Evolutionary conservation across 257 asterid genomes (phyloP), one percentile per base, ranked within the genome.

Genomic region (Lantana camara): DNA sequence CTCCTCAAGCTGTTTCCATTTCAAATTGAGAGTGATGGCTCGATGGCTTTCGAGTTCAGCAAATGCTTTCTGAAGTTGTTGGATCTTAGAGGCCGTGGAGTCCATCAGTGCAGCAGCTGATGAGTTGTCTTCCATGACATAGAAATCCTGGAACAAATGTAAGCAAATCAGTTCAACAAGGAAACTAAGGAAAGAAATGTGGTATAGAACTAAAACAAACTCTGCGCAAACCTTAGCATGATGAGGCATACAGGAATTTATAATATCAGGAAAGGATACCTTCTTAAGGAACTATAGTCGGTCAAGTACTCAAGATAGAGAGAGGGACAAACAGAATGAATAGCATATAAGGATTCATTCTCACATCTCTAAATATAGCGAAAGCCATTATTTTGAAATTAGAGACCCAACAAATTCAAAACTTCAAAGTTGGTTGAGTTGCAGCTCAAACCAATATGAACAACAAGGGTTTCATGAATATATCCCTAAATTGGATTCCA

Each of bases 1-100:
- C 76, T 93, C 98, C 71, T 93, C 98, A 30, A 93, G 93, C 75
- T 93, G 98, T 64, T 90, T 79, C 97, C 98, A 93, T 76, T 90
- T 88, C 90, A 91, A 51, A 77, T 85, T 87, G 65, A 93, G 95
- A 56, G 96, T 84, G 19, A 93, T 34, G 14, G 97, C 91, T 32
- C 97, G 90, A 70, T 93, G 97, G 73, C 95, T 87, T 73, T 90
- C 98, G 47, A 90, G 96, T 70, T 93, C 98, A 9, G 98, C 95
- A 63, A 93, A 93, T 68, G 97, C 98, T 73, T 90, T 87, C 72
- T 93, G 96, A 57, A 93, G 91, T 23, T 83, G 97, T 34, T 85
- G 95, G 70, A 93, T 79, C 89, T 87, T 93, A 34, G 97, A 83
- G 79, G 86, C 79, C 20, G 97, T 85, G 29, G 90, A 80, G 66